Evolutionary conservation across 2,329 filamentous ascomycete genomes (phyloP).

Genomic region (Pseudodiploospora longispora): DNA sequence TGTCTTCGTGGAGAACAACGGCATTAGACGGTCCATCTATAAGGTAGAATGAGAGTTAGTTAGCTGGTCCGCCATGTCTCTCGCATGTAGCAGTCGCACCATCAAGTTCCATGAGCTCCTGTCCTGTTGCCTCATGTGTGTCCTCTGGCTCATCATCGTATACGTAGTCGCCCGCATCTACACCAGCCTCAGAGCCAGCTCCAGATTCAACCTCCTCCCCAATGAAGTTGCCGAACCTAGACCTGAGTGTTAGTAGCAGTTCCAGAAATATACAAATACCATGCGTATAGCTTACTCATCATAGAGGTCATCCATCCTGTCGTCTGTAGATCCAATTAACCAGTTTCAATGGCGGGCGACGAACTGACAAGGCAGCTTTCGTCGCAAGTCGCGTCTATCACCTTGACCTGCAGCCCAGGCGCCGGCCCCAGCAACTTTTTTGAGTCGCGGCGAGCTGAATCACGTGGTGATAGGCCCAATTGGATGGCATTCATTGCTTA

Average conservation of each 20-base stretch:
- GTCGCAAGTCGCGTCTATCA: conserved; percentile 10
- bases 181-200: conserved; percentile 71
- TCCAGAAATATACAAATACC: neutral
- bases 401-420: conserved; percentile 5
- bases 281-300: conserved; percentile 60
- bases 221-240: conserved; percentile 95
- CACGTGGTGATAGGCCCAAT: conserved; percentile 7
- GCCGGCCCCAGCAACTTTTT: conserved; percentile 13
- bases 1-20: conserved; percentile 97
- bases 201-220: conserved; percentile 83
- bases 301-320: conserved; percentile 85
- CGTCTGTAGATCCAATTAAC: conserved; percentile 10
- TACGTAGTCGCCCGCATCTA: conserved; percentile 67
- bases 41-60: conserved; percentile 4
- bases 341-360: conserved; percentile 15
- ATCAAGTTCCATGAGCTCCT: conserved; percentile 92
- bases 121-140: conserved; percentile 59
- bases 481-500: neutral
- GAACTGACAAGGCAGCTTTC: conserved; percentile 9
- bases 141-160: conserved; percentile 71
- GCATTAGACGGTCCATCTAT: conserved; percentile 83
- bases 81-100: conserved; percentile 36
- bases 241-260: neutral
- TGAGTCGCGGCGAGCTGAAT: conserved; percentile 2
- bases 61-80: no score